Conservation (phyloP, 2,329 filamentous ascomycete genomes). For the Aspergillus brunneoviolaceus region DNA sequence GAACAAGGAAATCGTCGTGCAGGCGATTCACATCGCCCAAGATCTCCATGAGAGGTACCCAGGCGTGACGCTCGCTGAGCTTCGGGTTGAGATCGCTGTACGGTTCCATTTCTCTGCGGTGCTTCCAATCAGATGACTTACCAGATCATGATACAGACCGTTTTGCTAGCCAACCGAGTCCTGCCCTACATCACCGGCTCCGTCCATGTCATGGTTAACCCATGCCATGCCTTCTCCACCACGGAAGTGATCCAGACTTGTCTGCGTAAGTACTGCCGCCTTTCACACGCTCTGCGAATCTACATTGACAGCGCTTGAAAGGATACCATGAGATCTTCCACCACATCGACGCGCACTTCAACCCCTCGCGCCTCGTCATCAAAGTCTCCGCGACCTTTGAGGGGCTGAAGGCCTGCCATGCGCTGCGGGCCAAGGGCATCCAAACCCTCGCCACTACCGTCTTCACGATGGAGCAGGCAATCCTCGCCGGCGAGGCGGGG, state of each 20-base stretch:
- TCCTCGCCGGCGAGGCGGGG: constrained; percentile 53
- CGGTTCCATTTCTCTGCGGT: too few species aligned
- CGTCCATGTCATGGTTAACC: constrained; percentile 10
- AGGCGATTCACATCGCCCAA: background rate
- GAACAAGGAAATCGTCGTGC: background rate
- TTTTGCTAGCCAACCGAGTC: background rate
- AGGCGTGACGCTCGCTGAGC: background rate
- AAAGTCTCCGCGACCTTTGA: constrained; percentile 10
- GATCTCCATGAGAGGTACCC: background rate
- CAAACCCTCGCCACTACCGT: constrained; percentile 41
- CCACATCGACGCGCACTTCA: background rate
- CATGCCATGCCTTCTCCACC: background rate
- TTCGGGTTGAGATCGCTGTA: background rate
- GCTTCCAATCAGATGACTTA: too few species aligned
- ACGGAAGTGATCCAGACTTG: background rate
- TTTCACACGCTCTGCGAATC: background rate
- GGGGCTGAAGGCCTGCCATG: constrained; percentile 7
- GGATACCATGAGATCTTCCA: constrained; percentile 3
- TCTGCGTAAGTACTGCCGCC: background rate
- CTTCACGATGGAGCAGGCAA: constrained; percentile 60
- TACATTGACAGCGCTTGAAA: background rate
- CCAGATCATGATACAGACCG: background rate
- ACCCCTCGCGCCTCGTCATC: constrained; percentile 1
- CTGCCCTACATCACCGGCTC: constrained; percentile 1
- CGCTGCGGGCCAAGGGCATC: constrained; percentile 23